A percentile compares a stretch with the other conserved stretches of the same genome.
Conservation (phyloP, 148 eudicot genomes). For the Suaeda aralocaspica region DNA sequence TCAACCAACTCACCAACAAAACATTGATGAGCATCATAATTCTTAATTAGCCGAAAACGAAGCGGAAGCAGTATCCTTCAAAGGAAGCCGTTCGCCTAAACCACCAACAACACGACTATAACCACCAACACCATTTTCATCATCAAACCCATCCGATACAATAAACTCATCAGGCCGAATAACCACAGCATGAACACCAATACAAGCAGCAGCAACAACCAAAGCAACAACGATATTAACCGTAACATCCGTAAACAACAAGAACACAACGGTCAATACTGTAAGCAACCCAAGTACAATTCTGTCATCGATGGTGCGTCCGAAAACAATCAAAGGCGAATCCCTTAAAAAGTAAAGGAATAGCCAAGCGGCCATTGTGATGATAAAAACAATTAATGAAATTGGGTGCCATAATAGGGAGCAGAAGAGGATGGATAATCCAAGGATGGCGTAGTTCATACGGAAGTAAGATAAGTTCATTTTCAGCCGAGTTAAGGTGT, state of each 20-base stretch:
- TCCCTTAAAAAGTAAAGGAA: conserved; percentile 64
- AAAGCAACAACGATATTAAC: conserved; percentile 36
- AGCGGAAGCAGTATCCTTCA: conserved; percentile 50
- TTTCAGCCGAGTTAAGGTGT: conserved; percentile 24
- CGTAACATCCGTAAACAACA: conserved; percentile 41
- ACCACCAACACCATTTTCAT: conserved; percentile 3
- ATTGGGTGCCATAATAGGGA: conserved; percentile 53
- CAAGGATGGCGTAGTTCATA: conserved; percentile 46
- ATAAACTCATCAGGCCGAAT: conserved; percentile 42
- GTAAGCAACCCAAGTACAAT: conserved; percentile 31
- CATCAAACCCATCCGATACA: conserved; percentile 11
- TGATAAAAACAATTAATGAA: conserved; percentile 47
- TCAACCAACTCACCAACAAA: too few relatives aligned
- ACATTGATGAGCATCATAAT: conserved; percentile 1
- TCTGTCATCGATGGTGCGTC: conserved; percentile 34
- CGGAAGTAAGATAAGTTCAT: conserved; percentile 47
- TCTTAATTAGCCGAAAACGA: conserved; percentile 21
- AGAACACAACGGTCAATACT: conserved; percentile 34
- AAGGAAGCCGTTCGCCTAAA: conserved; percentile 21
- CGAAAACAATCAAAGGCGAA: conserved; percentile 29
- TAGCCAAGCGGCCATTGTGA: conserved; percentile 45
- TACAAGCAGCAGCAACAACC: conserved; percentile 26
- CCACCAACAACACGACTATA: conserved; percentile 14
- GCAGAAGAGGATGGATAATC: conserved; percentile 39
- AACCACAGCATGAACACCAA: conserved; percentile 35